phyloP scores from a whole-genome alignment of 257 asterid genomes.

The Lycium barbarum region DNA sequence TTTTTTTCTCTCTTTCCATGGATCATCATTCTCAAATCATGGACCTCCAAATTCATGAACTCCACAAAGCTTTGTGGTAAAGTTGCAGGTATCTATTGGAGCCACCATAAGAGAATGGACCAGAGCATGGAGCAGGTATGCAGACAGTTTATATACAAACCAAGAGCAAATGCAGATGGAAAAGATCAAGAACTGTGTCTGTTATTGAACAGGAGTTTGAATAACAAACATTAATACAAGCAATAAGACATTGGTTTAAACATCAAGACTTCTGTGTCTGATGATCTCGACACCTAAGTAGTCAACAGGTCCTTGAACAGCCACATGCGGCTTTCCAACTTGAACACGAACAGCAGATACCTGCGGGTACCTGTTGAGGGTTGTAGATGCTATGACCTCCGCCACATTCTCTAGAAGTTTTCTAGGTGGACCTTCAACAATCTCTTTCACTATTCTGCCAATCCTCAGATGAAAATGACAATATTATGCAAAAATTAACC shows the following conservation, averaged over 20 bases:
- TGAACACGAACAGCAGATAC: slow-evolving; percentile 72
- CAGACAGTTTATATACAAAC: too few relatives aligned
- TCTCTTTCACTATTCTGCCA: slow-evolving; percentile 66
- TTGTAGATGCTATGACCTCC: slow-evolving; percentile 59
- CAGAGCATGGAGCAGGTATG: too few relatives aligned
- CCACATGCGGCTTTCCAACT: slow-evolving; percentile 92
- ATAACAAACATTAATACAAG: neutral
- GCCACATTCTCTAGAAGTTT: slow-evolving; percentile 89
- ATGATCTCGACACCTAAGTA: slow-evolving; percentile 86
- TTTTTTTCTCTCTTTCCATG: neutral
- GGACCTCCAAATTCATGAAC: neutral
- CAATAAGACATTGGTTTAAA: neutral
- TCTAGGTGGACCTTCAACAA: slow-evolving; percentile 71
- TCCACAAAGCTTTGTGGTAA: neutral
- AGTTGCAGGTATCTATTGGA: neutral
- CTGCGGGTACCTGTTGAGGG: slow-evolving; percentile 55
- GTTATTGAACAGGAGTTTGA: neutral
- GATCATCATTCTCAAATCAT: neutral
- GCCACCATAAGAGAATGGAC: too few relatives aligned
- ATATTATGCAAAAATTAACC: neutral
- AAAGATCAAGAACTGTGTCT: neutral
- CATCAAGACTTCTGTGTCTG: slow-evolving; percentile 47
- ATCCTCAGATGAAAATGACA: slow-evolving; percentile 1
- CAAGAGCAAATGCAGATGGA: neutral
- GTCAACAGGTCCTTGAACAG: slow-evolving; percentile 77